These are phyloP conservation scores for Penicillium pancosmium DNA, from an alignment of 495 filamentous ascomycete genomes.

Conservation along the genomic window DNA sequence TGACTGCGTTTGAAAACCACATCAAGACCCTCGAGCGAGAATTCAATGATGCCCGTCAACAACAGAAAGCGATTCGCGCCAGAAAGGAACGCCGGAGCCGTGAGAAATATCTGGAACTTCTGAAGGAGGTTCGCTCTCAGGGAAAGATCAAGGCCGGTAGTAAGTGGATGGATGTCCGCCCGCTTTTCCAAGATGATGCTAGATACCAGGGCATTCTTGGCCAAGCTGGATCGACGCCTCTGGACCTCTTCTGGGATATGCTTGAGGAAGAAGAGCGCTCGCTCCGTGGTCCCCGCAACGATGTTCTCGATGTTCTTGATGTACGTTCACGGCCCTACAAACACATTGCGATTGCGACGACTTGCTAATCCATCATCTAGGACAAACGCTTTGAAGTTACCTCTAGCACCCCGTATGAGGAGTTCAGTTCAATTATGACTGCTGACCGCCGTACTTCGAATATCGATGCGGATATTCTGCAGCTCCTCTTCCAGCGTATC, in stretches of 20 bases:
- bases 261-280: conserved; percentile 91
- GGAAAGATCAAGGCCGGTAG: conserved; percentile 88
- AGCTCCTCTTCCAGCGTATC: conserved; percentile 81
- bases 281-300: conserved; percentile 77
- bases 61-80: conserved; percentile 76
- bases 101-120: conserved; percentile 73
- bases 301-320: conserved; percentile 88
- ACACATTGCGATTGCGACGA: conserved; percentile 4
- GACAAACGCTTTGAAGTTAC: conserved; percentile 91
- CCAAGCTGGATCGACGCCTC: conserved; percentile 82
- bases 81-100: conserved; percentile 83
- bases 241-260: conserved; percentile 96
- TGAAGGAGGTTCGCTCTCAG: conserved; percentile 70
- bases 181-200: conserved; percentile 76
- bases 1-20: conserved; percentile 92
- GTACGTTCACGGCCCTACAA: conserved; percentile 51
- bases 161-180: conserved; percentile 86
- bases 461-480: conserved; percentile 73
- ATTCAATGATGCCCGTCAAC: conserved; percentile 86
- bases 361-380: conserved; percentile 45
- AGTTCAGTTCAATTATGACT: conserved; percentile 76
- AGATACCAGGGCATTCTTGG: conserved; percentile 86
- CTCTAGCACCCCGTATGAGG: conserved; percentile 80
- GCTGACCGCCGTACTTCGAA: conserved; percentile 83
- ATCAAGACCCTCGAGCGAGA: conserved; percentile 87